A percentile compares a stretch with the other conserved stretches of the same genome.
These are phyloP conservation scores for Erucastrum elatum DNA, from an alignment of 345 rosid genomes.

Conservation along the genomic window DNA sequence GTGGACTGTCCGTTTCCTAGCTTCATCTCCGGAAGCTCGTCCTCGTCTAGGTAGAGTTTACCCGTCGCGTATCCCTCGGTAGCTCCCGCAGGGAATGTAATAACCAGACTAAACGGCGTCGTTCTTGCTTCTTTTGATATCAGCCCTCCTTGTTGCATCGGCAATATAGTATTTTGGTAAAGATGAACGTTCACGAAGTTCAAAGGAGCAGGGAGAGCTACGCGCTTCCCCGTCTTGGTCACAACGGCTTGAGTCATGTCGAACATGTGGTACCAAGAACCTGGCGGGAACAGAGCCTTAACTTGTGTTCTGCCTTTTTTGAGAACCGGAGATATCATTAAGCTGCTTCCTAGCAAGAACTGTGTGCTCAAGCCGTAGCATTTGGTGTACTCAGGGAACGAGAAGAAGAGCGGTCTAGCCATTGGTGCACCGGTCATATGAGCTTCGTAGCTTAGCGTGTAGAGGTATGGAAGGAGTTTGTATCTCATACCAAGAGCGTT, in stretches of 20 bases:
- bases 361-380: slow-evolving; percentile 83
- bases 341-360: slow-evolving; percentile 83
- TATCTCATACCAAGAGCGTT: slow-evolving; percentile 98
- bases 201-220: slow-evolving; percentile 73
- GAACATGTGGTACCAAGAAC: slow-evolving; percentile 86
- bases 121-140: slow-evolving; percentile 77
- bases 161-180: slow-evolving; percentile 74
- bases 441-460: slow-evolving; percentile 81
- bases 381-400: slow-evolving; percentile 65
- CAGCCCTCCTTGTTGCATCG: slow-evolving; percentile 91
- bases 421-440: slow-evolving; percentile 79
- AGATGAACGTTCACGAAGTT: slow-evolving; percentile 81
- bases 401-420: slow-evolving; percentile 96
- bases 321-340: slow-evolving; percentile 93
- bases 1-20: slow-evolving; percentile 72
- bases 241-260: slow-evolving; percentile 61
- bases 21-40: slow-evolving; percentile 90
- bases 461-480: slow-evolving; percentile 77
- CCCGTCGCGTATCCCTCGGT: slow-evolving; percentile 71
- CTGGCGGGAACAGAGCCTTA: slow-evolving; percentile 82
- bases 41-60: slow-evolving; percentile 68
- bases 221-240: slow-evolving; percentile 53
- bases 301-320: slow-evolving; percentile 70
- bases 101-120: slow-evolving; percentile 78
- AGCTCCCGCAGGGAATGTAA: slow-evolving; percentile 75